Evolutionary conservation across 2,329 filamentous ascomycete genomes (phyloP), one percentile per base, ranked within the genome.

Genomic region (Cordyceps tenuipes): DNA sequence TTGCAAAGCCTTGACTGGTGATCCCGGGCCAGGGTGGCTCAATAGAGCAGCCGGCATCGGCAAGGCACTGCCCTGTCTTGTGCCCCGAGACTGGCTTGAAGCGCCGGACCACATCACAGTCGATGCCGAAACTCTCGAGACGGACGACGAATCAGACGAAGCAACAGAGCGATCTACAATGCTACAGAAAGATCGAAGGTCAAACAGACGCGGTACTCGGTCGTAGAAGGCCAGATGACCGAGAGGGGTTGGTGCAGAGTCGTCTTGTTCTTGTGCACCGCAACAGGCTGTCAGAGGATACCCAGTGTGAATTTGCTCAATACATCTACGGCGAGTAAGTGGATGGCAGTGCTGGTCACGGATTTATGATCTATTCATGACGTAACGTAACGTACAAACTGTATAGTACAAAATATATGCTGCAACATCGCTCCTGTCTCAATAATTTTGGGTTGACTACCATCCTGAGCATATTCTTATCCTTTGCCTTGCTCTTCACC

Each of bases 31-130:
- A 0, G 74, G 73, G 19, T 95, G 90, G 88, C 76, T 95, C 58
- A 95, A 95, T 68, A 83, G 90, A 59, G 90, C 90, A 1, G 90
- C 90, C n/a, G 87, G 83, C 66, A 90, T 95, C 63, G 90, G 90
- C 44, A 82, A 92, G 56, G 88, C 88, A 13, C 73, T 95, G 41
- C 90, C 90, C 15, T 95, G 90, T 70, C 82, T 95, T 21, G 89
- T 95, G 51, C 90, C 90, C 13, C 81, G 82, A 62, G 89, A 92
- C 68, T 94, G 90, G 90, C 84, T 94, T 63, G 83, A 87, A 50
- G 86, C 89, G 54, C 90, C 90, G 2, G 89, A 91, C 66, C 87
- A 84, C 68, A 87, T 90, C 62, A 86, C 82, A 17, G 85, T 83
- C 39, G 87, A 90, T 62, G 88, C 87, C 62, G 86, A 85, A 68